Percentiles rank a stretch among this genome's conserved stretches.
Conservation (phyloP, 192 early-diverging fungal genomes). For the Umbelopsis isabellina region DNA sequence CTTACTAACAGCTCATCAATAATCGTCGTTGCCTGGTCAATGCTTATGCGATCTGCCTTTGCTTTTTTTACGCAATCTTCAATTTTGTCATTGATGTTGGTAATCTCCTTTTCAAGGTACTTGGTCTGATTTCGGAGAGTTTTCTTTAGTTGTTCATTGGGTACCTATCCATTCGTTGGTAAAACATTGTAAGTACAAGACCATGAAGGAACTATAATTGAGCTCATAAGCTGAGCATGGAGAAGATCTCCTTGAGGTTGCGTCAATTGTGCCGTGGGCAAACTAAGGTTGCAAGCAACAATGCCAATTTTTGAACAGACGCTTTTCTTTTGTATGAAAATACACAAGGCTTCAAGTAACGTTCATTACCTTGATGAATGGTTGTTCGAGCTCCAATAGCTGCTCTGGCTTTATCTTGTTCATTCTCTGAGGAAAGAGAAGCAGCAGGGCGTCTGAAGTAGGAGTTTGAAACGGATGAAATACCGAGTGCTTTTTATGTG, state of each 20-base stretch:
- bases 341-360: too few relatives aligned
- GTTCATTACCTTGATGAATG: conserved; percentile 83
- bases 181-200: too few relatives aligned
- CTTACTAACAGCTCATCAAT: conserved; percentile 69
- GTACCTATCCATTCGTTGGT: conserved; percentile 58
- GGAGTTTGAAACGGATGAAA: background rate
- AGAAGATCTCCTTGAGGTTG: too few relatives aligned
- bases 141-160: conserved; percentile 83
- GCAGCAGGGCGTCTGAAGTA: background rate
- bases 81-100: conserved; percentile 45
- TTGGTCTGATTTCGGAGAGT: conserved; percentile 74
- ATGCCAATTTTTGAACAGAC: background rate
- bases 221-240: background rate
- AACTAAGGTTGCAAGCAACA: background rate
- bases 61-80: conserved; percentile 52
- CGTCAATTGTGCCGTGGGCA: too few relatives aligned
- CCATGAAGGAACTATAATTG: too few relatives aligned
- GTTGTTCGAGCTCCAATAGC: conserved; percentile 91
- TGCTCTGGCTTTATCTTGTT: conserved; percentile 75
- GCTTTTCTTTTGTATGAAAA: background rate
- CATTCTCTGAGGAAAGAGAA: conserved; percentile 43
- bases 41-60: conserved; percentile 40
- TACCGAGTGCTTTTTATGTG: background rate
- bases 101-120: conserved; percentile 83
- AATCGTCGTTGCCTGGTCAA: conserved; percentile 56